Evolutionary conservation across 305 asterid genomes (phyloP), one percentile per base, ranked within the genome.

Genomic region (Vinca major): DNA sequence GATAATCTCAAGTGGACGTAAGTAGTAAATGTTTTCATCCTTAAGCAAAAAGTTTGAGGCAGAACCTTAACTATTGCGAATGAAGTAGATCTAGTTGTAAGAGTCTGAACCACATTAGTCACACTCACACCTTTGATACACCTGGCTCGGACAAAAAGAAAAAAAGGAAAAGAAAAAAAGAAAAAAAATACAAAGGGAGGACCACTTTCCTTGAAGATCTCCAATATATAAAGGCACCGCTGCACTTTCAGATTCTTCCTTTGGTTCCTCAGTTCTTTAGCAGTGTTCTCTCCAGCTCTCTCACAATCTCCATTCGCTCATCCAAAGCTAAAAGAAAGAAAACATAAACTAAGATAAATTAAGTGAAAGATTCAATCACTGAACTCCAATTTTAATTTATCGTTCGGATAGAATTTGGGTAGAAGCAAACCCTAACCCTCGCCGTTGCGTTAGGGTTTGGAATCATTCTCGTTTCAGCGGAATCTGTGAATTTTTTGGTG

Each of bases 401-500:
- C 33, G 0, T 9, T 9, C 45, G 9, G 11, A 13, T 14, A 37
- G 64, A 26, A 60, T 39, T 36, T 60, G 37, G 21, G 63, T 20
- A 41, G 45, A 36, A 48, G 50, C 9, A 60, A 54, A 61, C 73
- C 77, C 69, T 73, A 48, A 60, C 73, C 37, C 14, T 43, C 64
- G n/a, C 55, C 51, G 26, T 37, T 41, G 62, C 64, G 68, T 50
- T 73, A 73, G 77, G 77, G 77, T 67, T 73, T 60, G n/a, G 41
- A 44, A 41, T 73, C 44, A 19, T 16, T 45, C 41, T 48, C 9
- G 48, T 39, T 2, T 55, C 26, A 16, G 54, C 54, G 51, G 41
- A 53, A 2, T 50, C 62, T 12, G 66, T 16, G 26, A 54, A 54
- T 5, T 58, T 44, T 48, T 21, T 26, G 64, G 77, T 67, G 55